Evolutionary conservation across 2,329 filamentous ascomycete species (phyloP), one percentile per base, ranked within the genome.

Genomic region (Orbilia javanica): DNA sequence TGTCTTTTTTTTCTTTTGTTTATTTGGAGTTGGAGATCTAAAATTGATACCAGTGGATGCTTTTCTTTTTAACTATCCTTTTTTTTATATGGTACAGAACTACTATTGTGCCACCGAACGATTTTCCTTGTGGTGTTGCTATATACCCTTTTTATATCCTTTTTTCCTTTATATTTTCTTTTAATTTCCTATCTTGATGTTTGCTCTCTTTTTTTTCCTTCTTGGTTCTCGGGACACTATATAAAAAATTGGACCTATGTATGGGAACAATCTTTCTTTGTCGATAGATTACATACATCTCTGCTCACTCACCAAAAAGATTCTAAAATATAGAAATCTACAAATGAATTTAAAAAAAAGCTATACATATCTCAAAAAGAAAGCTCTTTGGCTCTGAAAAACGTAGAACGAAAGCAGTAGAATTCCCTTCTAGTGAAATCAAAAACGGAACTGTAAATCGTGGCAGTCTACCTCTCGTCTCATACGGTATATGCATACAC

Each of bases 211-310:
- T n/a, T n/a, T n/a, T n/a, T n/a, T n/a, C n/a, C n/a, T 44, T 62
- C 20, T 34, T 53, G n/a, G n/a, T 53, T 72, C 22, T 39, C 36
- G 39, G 34, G 60, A 18, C 55, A 73, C 52, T 46, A 22, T 63
- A 65, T 57, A 62, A 39, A 20, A n/a, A n/a, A n/a, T n/a, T 60
- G 66, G 52, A 63, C 62, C 50, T 62, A 64, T 70, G 68, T 74
- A 79, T 74, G 68, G 36, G 46, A 52, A 73, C 69, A 22, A 74
- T 36, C 36, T 60, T 69, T 73, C 46, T 39, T 71, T 77, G 65
- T 77, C 22, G 65, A 77, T 77, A 71, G 73, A 65, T 77, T 55
- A 70, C 73, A 77, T 77, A 77, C 73, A 77, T 77, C 73, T 77
- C 73, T 77, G 62, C 73, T 77, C 73, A 71, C 73, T 77, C 73